Evolutionary conservation across 495 filamentous ascomycete species (phyloP), one percentile per base, ranked within the genome.

Genomic region (Podospora tetraspora): DNA sequence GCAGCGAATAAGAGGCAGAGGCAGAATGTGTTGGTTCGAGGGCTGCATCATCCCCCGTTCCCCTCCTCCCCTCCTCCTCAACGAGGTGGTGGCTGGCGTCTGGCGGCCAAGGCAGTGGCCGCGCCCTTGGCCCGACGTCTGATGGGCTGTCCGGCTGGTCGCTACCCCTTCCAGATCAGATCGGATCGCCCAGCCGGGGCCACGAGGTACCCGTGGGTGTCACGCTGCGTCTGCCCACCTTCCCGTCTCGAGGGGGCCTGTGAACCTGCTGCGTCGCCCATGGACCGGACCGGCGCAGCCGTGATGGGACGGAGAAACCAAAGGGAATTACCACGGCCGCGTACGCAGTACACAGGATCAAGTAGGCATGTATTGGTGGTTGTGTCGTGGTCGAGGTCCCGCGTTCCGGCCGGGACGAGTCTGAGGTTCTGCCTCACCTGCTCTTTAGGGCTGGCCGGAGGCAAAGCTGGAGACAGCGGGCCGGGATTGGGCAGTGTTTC

Each of bases 401-500:
- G 43, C 16, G 43, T 52, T 52, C 43, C 43, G 43, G 43, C 43
- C 43, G 43, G n/a, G 43, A n/a, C 43, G 19, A 8, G 43, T 52
- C 43, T 8, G 43, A 52, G 43, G 43, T 52, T 34, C 43, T 52
- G 43, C 43, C 43, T 52, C 62, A 56, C 62, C 62, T 64, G 32
- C 62, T 64, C 11, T 64, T 64, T 64, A 43, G 62, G 37, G 62
- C 62, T 43, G 62, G 61, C 61, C 61, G 27, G 61, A 62, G 21
- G 61, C 29, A 62, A 62, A 37, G 29, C 62, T 56, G 62, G 30
- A 30, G 30, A 64, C 37, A 43, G 19, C 62, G 13, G 30, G 62
- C 30, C 62, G 29, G 43, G 43, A 52, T 52, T 52, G 43, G 10
- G 43, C 16, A 52, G 43, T 52, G 16, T 52, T 19, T 52, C 16